phyloP scores from a whole-genome alignment of 331 rosid species.

The Telfairia occidentalis region DNA sequence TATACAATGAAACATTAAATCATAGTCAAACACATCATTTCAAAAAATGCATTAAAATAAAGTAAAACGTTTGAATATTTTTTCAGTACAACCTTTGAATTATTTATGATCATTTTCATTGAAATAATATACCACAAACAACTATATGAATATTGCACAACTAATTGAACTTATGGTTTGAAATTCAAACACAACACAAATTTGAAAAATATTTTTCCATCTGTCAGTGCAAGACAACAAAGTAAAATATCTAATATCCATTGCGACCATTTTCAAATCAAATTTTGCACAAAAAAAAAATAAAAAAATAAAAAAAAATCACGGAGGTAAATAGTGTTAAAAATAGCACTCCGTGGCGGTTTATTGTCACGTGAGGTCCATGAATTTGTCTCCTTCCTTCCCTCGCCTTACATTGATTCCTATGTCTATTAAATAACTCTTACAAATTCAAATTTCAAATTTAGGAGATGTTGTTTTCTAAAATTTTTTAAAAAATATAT shows the following conservation, averaged over 20 bases:
- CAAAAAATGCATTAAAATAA: background rate
- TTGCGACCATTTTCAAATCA: background rate
- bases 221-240: background rate
- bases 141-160: background rate
- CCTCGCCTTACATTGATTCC: background rate
- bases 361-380: constrained; percentile 8
- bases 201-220: background rate
- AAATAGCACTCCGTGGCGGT: background rate
- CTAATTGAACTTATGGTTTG: background rate
- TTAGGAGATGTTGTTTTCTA: background rate
- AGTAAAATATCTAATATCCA: background rate
- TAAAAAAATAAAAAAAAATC: background rate
- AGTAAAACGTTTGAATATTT: background rate
- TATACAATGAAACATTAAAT: too few relatives aligned
- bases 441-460: constrained; percentile 6
- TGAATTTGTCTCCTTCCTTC: background rate
- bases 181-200: background rate
- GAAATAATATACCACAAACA: background rate
- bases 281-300: background rate
- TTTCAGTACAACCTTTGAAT: too few relatives aligned
- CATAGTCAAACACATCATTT: background rate
- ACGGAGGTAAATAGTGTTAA: background rate
- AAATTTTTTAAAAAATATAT: too few relatives aligned
- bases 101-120: background rate
- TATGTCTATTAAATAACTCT: background rate